phyloP scores from a whole-genome alignment of 805 yeast species.

The Huiozyma naganishii region DNA sequence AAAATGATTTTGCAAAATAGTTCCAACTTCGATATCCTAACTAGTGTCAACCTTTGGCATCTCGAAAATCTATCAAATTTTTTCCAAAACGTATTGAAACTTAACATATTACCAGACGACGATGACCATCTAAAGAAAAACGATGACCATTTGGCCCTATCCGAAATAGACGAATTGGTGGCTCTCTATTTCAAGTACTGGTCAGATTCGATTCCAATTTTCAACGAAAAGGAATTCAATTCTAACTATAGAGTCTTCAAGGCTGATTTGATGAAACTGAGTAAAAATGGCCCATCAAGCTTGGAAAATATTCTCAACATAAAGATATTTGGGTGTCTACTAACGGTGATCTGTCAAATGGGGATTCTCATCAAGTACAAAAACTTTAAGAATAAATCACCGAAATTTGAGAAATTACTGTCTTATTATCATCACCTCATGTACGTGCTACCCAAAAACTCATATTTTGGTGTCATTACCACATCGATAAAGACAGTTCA shows the following conservation, averaged over 20 bases:
- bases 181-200: constrained; percentile 66
- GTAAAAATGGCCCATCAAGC: not conserved
- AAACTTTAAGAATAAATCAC: constrained; percentile 6
- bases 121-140: not conserved
- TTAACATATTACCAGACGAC: constrained; percentile 8
- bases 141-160: constrained; percentile 6
- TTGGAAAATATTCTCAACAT: constrained; percentile 11
- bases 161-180: constrained; percentile 50
- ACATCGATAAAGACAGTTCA: constrained; percentile 64
- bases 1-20: not conserved
- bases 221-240: constrained; percentile 62
- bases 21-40: constrained; percentile 10
- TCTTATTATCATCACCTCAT: constrained; percentile 45
- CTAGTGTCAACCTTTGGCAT: constrained; percentile 19
- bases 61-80: constrained; percentile 19
- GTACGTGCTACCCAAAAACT: constrained; percentile 51
- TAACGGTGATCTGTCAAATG: constrained; percentile 23
- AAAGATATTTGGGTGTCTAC: constrained; percentile 21
- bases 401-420: constrained; percentile 14
- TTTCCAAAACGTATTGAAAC: constrained; percentile 14
- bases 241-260: constrained; percentile 35
- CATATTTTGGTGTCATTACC: constrained; percentile 43
- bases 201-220: constrained; percentile 58
- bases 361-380: constrained; percentile 21
- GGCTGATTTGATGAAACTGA: not conserved